A percentile compares a stretch with the other conserved stretches of the same genome.
phyloP scores from a whole-genome alignment of 768 basidiomycete species.

The Sporobolomyces roseus region DNA sequence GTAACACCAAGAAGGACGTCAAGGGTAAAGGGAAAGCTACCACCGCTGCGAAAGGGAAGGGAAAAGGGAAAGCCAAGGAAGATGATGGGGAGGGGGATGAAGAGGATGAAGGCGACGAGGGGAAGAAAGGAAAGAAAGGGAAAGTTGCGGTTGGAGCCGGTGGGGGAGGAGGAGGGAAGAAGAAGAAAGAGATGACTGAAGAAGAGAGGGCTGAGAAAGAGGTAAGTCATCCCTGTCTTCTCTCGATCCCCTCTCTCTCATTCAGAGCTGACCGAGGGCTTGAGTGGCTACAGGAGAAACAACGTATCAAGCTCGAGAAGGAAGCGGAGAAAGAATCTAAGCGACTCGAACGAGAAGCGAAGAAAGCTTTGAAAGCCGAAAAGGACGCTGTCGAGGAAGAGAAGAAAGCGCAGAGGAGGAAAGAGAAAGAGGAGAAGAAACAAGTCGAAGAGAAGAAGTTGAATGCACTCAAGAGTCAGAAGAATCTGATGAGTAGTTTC shows the following conservation, averaged over 20 bases:
- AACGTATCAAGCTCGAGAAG: constrained; percentile 28
- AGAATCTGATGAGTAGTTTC: constrained; percentile 71
- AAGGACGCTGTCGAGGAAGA: constrained; percentile 32
- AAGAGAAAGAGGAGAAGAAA: constrained; percentile 49
- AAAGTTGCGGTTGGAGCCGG: too few species aligned
- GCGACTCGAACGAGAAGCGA: constrained; percentile 45
- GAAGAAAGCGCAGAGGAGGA: constrained; percentile 29
- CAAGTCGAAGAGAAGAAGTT: constrained; percentile 51
- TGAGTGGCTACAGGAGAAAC: constrained; percentile 27
- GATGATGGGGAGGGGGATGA: background rate
- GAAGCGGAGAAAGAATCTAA: constrained; percentile 31
- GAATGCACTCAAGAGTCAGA: constrained; percentile 67
- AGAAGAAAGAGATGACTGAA: constrained; percentile 28
- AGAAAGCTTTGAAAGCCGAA: constrained; percentile 52
- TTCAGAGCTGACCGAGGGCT: background rate
- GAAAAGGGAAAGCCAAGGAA: constrained; percentile 7
- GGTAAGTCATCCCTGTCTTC: constrained; percentile 9
- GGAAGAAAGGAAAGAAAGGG: background rate
- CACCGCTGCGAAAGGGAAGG: too few species aligned
- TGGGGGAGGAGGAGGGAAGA: constrained; percentile 9
- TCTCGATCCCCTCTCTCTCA: background rate
- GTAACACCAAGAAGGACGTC: constrained; percentile 18
- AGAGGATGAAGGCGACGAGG: background rate
- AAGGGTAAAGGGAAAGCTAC: constrained; percentile 10
- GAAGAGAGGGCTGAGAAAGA: constrained; percentile 28